Evolutionary conservation across 1,284 basidiomycete genomes (phyloP), one percentile per base, ranked within the genome.

Genomic region (Thecaphora frezii): DNA sequence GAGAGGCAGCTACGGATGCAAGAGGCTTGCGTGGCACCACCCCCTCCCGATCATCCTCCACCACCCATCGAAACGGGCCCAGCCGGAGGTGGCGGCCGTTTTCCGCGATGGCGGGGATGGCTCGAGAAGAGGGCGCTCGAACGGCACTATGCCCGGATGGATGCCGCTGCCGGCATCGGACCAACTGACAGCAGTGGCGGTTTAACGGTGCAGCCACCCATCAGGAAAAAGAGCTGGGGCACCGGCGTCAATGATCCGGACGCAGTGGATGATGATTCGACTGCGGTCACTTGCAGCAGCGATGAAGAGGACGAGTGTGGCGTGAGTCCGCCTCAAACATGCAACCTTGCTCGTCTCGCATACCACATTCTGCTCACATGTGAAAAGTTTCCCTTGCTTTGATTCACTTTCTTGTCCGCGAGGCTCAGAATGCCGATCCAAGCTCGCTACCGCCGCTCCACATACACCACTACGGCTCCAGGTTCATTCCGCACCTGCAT

Each of bases 401-500:
- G n/a, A n/a, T n/a, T n/a, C n/a, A n/a, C n/a, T n/a, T n/a, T n/a
- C n/a, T n/a, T n/a, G n/a, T n/a, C n/a, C n/a, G n/a, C n/a, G n/a
- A n/a, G n/a, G n/a, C 28, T 14, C 28, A 30, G 28, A 16, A 13
- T 1, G 9, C 23, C 3, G 24, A 44, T 10, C 24, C 54, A 12
- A 22, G 48, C 2, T 28, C 45, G 7, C 33, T 50, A 23, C 61
- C 66, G 19, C 54, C 69, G 3, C 45, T 71, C 12, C 66, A 71
- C 39, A 16, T 60, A 0, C 57, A 64, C 24, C 53, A 60, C 21
- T 67, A 58, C 26, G 69, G 69, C 3, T 69, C 63, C 19, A 52
- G 69, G 28, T 71, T 71, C 46, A 59, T 71, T 10, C 66, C 69
- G 9, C 69, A 71, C 43, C 47, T 71, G 13, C 44, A 51, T 25